phyloP scores from a whole-genome alignment of 768 basidiomycete species.

The button mushroom (Agaricus bisporus) region DNA sequence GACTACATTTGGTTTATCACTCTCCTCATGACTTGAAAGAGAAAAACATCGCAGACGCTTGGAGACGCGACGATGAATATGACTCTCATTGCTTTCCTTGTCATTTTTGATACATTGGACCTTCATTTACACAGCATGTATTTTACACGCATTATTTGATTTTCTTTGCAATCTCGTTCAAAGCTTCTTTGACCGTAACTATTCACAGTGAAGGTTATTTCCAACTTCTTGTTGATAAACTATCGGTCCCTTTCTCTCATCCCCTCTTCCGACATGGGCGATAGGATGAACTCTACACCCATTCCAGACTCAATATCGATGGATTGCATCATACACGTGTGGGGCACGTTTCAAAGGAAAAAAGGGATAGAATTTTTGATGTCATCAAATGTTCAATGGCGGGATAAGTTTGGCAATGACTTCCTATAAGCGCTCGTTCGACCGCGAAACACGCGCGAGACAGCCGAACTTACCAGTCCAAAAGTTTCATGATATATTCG shows the following conservation, averaged over 20 bases:
- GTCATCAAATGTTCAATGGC: not conserved
- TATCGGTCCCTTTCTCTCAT: not conserved
- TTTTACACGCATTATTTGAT: constrained; percentile 10
- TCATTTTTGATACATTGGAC: constrained; percentile 1
- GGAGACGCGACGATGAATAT: not conserved
- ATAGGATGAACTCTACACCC: not conserved
- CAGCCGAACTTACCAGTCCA: not conserved
- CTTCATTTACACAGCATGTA: constrained; percentile 11
- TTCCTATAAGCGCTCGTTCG: not conserved
- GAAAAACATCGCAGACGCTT: not conserved
- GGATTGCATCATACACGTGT: constrained; percentile 19
- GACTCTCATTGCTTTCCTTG: not conserved
- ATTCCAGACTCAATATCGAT: constrained; percentile 18
- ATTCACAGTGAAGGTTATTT: not conserved
- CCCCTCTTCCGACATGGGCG: not conserved
- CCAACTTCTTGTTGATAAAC: not conserved
- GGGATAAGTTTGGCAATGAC: constrained; percentile 2
- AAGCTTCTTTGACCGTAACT: not conserved
- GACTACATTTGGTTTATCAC: not conserved
- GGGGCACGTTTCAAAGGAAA: constrained; percentile 16
- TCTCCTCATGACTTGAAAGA: not conserved
- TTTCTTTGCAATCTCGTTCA: not conserved
- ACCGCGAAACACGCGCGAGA: constrained; percentile 3
- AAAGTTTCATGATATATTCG: not conserved
- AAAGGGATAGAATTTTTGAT: not conserved